Evolutionary conservation across 768 basidiomycete genomes (phyloP).

Genomic region (Kwoniella europaea): DNA sequence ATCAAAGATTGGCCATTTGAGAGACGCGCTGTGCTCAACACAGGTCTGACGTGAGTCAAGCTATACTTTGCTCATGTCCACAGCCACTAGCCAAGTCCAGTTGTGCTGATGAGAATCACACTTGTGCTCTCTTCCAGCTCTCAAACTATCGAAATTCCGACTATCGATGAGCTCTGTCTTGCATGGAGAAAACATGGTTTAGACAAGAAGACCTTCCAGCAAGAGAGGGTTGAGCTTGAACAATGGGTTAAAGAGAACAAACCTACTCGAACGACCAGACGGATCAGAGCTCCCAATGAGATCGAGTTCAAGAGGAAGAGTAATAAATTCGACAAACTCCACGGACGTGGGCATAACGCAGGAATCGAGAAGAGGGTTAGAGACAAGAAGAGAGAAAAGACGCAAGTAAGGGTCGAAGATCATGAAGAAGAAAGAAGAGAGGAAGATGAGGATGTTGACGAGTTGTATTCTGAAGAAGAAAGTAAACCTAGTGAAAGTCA

Average conservation of each 20-base stretch:
- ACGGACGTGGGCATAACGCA: not conserved
- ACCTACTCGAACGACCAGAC: not conserved
- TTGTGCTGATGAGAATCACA: too few species aligned
- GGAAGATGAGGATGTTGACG: not conserved
- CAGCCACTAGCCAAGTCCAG: too few species aligned
- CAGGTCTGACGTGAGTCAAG: not conserved
- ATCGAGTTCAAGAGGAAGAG: not conserved
- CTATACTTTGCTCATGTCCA: too few species aligned
- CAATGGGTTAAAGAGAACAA: not conserved
- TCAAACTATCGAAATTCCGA: not conserved
- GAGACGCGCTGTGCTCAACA: not conserved
- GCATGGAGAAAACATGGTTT: not conserved
- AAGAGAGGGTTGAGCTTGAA: not conserved
- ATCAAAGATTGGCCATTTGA: not conserved
- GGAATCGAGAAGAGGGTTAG: not conserved
- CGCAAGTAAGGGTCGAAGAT: not conserved
- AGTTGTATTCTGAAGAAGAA: not conserved
- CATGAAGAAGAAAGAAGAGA: not conserved
- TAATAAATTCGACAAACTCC: not conserved
- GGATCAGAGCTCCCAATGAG: not conserved
- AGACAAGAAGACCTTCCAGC: not conserved
- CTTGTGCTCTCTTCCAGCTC: not conserved
- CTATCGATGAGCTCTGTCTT: not conserved
- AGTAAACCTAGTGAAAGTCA: not conserved
- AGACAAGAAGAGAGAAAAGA: not conserved